These are phyloP conservation scores for Fibroporia radiculosa DNA, from an alignment of 768 basidiomycete genomes.

Conservation along the genomic window DNA sequence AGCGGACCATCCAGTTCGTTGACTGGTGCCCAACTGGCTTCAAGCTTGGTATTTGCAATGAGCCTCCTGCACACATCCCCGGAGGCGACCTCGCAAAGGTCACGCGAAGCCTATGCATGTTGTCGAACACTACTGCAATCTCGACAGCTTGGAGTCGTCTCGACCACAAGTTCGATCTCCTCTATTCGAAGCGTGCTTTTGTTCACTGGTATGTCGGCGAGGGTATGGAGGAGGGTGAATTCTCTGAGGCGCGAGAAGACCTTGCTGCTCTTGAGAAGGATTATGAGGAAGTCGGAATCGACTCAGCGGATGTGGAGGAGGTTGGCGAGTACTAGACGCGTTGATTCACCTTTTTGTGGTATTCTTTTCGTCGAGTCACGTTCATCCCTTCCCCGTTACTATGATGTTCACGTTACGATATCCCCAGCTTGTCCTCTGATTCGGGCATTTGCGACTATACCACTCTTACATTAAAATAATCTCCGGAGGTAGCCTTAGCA, in stretches of 20 bases:
- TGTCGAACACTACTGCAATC: constrained; percentile 70
- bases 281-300: constrained; percentile 76
- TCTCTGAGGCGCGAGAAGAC: constrained; percentile 98
- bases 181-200: constrained; percentile 57
- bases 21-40: constrained; percentile 78
- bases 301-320: constrained; percentile 44
- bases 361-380: constrained; percentile 17
- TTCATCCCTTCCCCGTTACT: constrained; percentile 21
- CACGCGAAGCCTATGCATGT: constrained; percentile 69
- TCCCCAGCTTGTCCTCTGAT: constrained; percentile 20
- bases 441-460: constrained; percentile 22
- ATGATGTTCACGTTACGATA: constrained; percentile 28
- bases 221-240: constrained; percentile 90
- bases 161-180: constrained; percentile 75
- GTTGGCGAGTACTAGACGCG: constrained; percentile 36
- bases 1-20: constrained; percentile 72
- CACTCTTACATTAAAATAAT: constrained; percentile 18
- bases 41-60: constrained; percentile 75
- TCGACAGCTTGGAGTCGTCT: constrained; percentile 67
- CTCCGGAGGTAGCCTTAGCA: constrained; percentile 1
- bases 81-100: constrained; percentile 74
- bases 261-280: constrained; percentile 99
- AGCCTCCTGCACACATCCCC: constrained; percentile 67
- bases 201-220: constrained; percentile 66
- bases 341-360: constrained; percentile 18